Percentiles rank a stretch among this genome's conserved stretches.
Evolutionary conservation across 2,329 filamentous ascomycete species (phyloP).

Genomic region (Cladosporium sphaerospermum): DNA sequence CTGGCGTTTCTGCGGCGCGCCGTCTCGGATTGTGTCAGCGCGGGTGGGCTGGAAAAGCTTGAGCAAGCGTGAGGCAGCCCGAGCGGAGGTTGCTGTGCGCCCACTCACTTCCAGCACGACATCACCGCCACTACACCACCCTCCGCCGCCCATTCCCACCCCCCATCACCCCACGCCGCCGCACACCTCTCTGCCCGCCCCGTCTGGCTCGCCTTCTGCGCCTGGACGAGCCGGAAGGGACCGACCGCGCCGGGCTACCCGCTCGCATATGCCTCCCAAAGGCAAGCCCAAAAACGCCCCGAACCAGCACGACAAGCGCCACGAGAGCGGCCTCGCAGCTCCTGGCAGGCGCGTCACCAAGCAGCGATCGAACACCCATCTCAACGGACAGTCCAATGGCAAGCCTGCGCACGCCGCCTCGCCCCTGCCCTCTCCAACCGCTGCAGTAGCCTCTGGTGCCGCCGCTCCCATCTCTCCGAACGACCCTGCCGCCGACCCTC

Average conservation of each 20-base stretch:
- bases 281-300: conserved; percentile 37
- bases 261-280: conserved; percentile 41
- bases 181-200: conserved; percentile 12
- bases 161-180: background rate
- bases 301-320: conserved; percentile 52
- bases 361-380: conserved; percentile 41
- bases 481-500: conserved; percentile 15
- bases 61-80: background rate
- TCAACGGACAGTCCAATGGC: conserved; percentile 39
- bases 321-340: conserved; percentile 83
- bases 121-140: background rate
- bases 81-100: background rate
- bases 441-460: conserved; percentile 1
- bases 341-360: conserved; percentile 61
- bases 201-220: conserved; percentile 27
- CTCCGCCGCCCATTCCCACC: background rate
- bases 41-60: background rate
- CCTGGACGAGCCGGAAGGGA: conserved; percentile 25
- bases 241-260: conserved; percentile 12
- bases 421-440: conserved; percentile 31
- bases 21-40: too few relatives aligned
- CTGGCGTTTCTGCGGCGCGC: too few relatives aligned
- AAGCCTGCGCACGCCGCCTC: conserved; percentile 29
- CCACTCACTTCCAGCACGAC: background rate
- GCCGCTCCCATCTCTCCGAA: background rate